These are phyloP conservation scores for Blakeslea trispora DNA, from an alignment of 371 early-diverging fungal species.

Conservation along the genomic window DNA sequence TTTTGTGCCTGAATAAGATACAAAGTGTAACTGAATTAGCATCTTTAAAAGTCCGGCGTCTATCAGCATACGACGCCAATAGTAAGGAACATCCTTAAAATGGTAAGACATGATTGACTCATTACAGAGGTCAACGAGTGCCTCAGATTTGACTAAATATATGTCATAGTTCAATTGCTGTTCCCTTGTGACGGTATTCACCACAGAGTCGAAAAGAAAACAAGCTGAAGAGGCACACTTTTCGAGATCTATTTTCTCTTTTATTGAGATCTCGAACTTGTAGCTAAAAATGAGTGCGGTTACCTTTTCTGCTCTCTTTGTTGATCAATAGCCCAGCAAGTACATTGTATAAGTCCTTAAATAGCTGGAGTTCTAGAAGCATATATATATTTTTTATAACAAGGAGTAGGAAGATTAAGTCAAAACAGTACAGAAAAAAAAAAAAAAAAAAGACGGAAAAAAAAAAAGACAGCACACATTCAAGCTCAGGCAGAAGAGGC, in stretches of 20 bases:
- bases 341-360: constrained; percentile 19
- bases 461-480: too few species aligned
- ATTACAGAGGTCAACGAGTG: constrained; percentile 42
- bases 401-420: too few species aligned
- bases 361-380: constrained; percentile 7
- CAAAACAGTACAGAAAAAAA: too few species aligned
- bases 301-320: constrained; percentile 14
- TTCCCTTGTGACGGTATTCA: neutral
- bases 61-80: constrained; percentile 60
- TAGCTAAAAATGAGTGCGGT: neutral
- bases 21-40: constrained; percentile 22
- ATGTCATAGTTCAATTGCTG: neutral
- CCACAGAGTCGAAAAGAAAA: constrained; percentile 14
- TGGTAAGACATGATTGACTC: constrained; percentile 44
- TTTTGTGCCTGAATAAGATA: neutral
- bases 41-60: constrained; percentile 55
- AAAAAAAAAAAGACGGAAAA: too few species aligned
- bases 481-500: too few species aligned
- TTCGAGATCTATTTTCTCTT: constrained; percentile 10
- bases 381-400: neutral
- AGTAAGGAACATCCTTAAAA: constrained; percentile 53
- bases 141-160: neutral
- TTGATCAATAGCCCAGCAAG: constrained; percentile 10
- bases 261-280: neutral
- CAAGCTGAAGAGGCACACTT: constrained; percentile 16